Evolutionary conservation across 495 filamentous ascomycete species (phyloP), one percentile per base, ranked within the genome.

Genomic region (Acidomyces sp.): DNA sequence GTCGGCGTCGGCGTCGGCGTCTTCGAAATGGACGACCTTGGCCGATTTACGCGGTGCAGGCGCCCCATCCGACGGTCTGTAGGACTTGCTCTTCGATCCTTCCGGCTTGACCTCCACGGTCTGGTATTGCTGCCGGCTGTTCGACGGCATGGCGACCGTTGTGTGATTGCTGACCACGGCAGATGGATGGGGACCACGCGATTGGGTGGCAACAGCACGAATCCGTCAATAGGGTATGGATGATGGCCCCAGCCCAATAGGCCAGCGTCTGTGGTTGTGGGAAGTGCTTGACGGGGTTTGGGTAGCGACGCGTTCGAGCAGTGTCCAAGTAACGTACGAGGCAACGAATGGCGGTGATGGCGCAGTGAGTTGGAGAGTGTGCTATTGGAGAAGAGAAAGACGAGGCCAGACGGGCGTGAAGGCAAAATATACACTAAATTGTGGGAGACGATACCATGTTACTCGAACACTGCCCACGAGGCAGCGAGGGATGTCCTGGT

Each of bases 101-200:
- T 45, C 34, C 2, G 42, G 47, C 23, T 16, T 40, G 23, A 46
- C 42, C 42, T 50, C 47, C 30, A 45, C 41, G 24, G 37, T 46
- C 21, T 22, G 13, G 35, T 29, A 39, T 13, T 31, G 7, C 2
- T 32, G 6, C 13, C 36, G 2, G 28, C 36, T 21, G 18, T 27
- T n/a, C 11, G 43, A 46, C 26, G 43, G 43, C 43, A 46, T 40
- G 13, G 43, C 41, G 13, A 29, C 13, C 13, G 24, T 10, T 5
- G 37, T 6, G 12, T 6, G 6, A 12, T 31, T 27, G 37, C 37
- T 40, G 21, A 40, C 25, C 17, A 40, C 27, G 37, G n/a, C 23
- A 17, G 37, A 15, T 13, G 17, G 31, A 4, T 6, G 27, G 20
- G 34, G 17, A 10, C 16, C 25, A 40, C 23, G 37, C 20, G 37